These are phyloP conservation scores for Sugiyamaella pinicola DNA, from an alignment of 1,139 yeast genomes.

Conservation along the genomic window DNA sequence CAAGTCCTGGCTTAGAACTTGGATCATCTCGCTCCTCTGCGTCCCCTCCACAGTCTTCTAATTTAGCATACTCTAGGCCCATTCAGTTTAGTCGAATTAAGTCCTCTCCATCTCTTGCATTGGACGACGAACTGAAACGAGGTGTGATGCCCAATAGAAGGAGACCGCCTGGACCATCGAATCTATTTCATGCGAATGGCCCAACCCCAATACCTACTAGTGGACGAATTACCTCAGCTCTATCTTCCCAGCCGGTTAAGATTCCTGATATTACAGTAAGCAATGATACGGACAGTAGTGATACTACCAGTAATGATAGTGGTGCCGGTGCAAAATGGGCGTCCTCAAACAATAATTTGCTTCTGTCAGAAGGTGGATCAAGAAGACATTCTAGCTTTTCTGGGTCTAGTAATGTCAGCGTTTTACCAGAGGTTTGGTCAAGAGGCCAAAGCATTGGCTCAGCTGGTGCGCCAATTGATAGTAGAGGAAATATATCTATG, in stretches of 20 bases:
- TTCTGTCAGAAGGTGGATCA: not conserved
- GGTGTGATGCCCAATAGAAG: conserved; percentile 9
- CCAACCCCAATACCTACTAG: not conserved
- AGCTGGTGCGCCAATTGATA: conserved; percentile 1
- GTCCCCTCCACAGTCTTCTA: not conserved
- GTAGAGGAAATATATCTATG: conserved; percentile 19
- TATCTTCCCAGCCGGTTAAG: not conserved
- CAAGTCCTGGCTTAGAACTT: conserved; percentile 4
- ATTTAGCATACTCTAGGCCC: not conserved
- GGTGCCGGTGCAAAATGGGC: not conserved
- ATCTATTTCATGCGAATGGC: not conserved
- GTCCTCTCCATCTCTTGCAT: conserved; percentile 10
- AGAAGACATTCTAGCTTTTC: conserved; percentile 13
- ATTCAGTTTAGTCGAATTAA: conserved; percentile 12
- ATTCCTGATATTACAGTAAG: conserved; percentile 10
- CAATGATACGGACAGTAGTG: conserved; percentile 14
- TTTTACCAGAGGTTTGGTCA: not conserved
- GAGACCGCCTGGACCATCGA: conserved; percentile 6
- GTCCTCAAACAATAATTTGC: not conserved
- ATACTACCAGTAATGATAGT: conserved; percentile 5
- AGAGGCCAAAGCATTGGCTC: not conserved
- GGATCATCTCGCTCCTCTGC: not conserved
- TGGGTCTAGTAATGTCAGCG: conserved; percentile 5
- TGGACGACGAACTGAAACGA: conserved; percentile 13
- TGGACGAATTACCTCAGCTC: not conserved